Conservation (phyloP, 2,329 filamentous ascomycete genomes). For the Penicillium hordei region DNA sequence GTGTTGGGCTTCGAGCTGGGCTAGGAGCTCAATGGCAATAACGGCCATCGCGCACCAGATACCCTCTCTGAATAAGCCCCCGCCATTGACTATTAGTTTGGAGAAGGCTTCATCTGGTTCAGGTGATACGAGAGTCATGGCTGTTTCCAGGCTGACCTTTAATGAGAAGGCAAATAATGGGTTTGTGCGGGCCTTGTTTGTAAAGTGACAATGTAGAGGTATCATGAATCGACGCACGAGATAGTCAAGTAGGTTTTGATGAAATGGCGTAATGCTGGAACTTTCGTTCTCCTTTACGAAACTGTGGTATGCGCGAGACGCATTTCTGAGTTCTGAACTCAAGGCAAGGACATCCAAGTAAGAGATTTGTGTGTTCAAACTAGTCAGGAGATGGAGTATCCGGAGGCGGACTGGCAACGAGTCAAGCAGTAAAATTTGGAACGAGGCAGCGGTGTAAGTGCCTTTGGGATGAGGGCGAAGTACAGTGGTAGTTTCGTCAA, state of each 20-base stretch:
- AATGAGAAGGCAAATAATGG: neutral
- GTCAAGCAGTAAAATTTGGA: neutral
- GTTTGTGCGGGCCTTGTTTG: neutral
- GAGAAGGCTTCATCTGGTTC: neutral
- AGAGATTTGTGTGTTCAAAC: neutral
- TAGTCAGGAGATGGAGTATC: neutral
- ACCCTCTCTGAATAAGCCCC: neutral
- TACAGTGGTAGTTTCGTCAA: neutral
- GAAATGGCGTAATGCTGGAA: neutral
- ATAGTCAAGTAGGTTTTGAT: neutral
- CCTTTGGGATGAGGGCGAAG: neutral
- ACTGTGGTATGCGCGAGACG: neutral
- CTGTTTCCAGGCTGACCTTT: neutral
- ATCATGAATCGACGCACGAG: neutral
- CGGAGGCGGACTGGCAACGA: neutral
- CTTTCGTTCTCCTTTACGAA: neutral
- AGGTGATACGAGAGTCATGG: neutral
- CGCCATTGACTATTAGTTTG: neutral
- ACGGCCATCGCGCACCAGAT: neutral
- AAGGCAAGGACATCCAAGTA: neutral
- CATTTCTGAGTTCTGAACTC: neutral
- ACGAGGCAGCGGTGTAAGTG: neutral
- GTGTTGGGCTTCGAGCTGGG: neutral
- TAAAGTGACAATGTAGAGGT: neutral
- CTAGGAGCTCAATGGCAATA: neutral